Percentiles rank a stretch among this genome's conserved stretches.
Conservation (phyloP, 2,329 filamentous ascomycete genomes). For the Colletotrichum neosansevieriae region DNA sequence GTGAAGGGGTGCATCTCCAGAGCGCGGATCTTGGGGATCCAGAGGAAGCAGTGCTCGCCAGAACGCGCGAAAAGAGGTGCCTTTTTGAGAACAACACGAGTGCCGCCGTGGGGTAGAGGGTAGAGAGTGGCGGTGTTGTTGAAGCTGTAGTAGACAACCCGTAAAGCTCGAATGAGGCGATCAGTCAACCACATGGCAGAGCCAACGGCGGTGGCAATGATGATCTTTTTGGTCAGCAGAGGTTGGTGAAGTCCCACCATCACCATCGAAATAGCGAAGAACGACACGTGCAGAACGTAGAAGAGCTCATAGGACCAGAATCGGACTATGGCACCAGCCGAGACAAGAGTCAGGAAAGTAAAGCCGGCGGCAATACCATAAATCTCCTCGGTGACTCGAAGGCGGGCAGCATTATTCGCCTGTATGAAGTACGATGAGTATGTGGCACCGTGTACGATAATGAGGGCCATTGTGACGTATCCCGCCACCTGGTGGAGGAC, state of each 20-base stretch:
- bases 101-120: slow-evolving; percentile 65
- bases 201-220: slow-evolving; percentile 57
- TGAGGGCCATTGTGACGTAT: slow-evolving; percentile 59
- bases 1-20: slow-evolving; percentile 75
- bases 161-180: slow-evolving; percentile 59
- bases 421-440: slow-evolving; percentile 57
- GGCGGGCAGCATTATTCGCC: slow-evolving; percentile 44
- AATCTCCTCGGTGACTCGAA: slow-evolving; percentile 55
- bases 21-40: slow-evolving; percentile 68
- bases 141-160: slow-evolving; percentile 57
- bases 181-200: slow-evolving; percentile 64
- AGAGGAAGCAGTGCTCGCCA: slow-evolving; percentile 73
- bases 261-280: slow-evolving; percentile 62
- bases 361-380: slow-evolving; percentile 62
- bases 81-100: slow-evolving; percentile 66
- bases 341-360: slow-evolving; percentile 58
- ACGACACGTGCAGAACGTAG: slow-evolving; percentile 63
- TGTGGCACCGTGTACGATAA: slow-evolving; percentile 59
- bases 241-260: slow-evolving; percentile 66
- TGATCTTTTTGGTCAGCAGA: slow-evolving; percentile 53
- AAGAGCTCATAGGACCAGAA: slow-evolving; percentile 67
- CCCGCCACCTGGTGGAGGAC: slow-evolving; percentile 67
- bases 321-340: slow-evolving; percentile 58
- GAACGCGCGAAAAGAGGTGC: slow-evolving; percentile 59
- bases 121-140: slow-evolving; percentile 66